Conservation (phyloP, 192 early-diverging fungal species). For the Podila epicladia region DNA sequence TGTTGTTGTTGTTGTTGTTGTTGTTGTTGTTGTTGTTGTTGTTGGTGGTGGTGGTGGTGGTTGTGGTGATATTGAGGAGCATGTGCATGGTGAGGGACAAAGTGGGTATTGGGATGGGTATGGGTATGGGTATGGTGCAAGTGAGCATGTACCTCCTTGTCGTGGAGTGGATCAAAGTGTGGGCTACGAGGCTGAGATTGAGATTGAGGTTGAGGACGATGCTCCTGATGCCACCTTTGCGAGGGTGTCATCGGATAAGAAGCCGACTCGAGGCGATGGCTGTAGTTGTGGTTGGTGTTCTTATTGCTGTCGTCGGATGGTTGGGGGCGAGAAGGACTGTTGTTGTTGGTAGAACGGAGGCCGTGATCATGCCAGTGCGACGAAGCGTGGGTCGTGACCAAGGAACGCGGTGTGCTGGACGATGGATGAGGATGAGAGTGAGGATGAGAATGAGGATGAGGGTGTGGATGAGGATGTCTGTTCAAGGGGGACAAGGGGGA, state of each 20-base stretch:
- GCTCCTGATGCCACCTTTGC: slow-evolving; percentile 5
- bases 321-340: not conserved
- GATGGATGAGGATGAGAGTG: no score
- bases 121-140: no score
- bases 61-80: not conserved
- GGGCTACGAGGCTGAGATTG: not conserved
- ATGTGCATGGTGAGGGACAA: no score
- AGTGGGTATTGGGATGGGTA: no score
- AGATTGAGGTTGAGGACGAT: not conserved
- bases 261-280: not conserved
- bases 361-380: no score
- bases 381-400: no score
- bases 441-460: no score
- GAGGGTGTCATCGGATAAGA: not conserved
- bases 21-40: not conserved
- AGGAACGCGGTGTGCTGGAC: no score
- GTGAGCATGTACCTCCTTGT: no score
- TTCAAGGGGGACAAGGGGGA: not conserved
- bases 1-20: not conserved
- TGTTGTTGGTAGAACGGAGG: no score
- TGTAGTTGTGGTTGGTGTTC: not conserved
- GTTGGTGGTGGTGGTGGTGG: not conserved
- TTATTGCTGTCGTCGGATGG: not conserved
- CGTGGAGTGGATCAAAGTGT: no score
- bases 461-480: no score